Percentiles rank a stretch among this genome's conserved stretches.
phyloP scores from a whole-genome alignment of 1,284 basidiomycete species.

The Ceratobasidium sp. region DNA sequence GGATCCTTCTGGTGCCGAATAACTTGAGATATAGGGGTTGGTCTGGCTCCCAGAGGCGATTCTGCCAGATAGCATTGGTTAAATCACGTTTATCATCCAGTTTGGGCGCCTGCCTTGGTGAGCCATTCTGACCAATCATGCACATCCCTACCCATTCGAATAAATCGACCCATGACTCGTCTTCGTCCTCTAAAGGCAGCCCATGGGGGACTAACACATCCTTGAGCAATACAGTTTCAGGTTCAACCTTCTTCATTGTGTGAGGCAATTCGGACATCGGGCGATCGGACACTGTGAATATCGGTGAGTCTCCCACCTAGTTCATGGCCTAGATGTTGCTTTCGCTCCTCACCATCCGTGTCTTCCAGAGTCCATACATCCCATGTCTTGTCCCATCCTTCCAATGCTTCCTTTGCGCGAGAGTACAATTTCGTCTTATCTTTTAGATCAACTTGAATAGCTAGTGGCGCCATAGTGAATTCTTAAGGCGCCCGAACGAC shows the following conservation, averaged over 20 bases:
- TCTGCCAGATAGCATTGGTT: background rate
- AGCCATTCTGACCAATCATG: conserved; percentile 3
- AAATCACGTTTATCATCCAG: background rate
- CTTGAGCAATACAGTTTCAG: conserved; percentile 15
- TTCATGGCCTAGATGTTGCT: background rate
- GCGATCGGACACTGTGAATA: background rate
- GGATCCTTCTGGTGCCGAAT: conserved; percentile 19
- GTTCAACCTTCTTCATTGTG: background rate
- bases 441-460: conserved; percentile 20
- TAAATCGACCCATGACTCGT: conserved; percentile 4
- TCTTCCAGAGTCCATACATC: conserved; percentile 9
- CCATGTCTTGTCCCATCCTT: conserved; percentile 27
- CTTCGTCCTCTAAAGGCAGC: conserved; percentile 3
- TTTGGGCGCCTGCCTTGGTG: conserved; percentile 6
- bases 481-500: background rate
- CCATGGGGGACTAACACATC: conserved; percentile 11
- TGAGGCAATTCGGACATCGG: background rate
- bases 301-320: background rate
- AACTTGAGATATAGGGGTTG: conserved; percentile 14
- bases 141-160: conserved; percentile 32
- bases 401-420: conserved; percentile 10
- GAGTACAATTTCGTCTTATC: conserved; percentile 3
- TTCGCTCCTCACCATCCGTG: background rate
- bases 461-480: background rate
- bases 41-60: background rate